A percentile compares a stretch with the other conserved stretches of the same genome.
These are phyloP conservation scores for Paecilomyces variotii DNA, from an alignment of 2,329 filamentous ascomycete species.

Conservation along the genomic window DNA sequence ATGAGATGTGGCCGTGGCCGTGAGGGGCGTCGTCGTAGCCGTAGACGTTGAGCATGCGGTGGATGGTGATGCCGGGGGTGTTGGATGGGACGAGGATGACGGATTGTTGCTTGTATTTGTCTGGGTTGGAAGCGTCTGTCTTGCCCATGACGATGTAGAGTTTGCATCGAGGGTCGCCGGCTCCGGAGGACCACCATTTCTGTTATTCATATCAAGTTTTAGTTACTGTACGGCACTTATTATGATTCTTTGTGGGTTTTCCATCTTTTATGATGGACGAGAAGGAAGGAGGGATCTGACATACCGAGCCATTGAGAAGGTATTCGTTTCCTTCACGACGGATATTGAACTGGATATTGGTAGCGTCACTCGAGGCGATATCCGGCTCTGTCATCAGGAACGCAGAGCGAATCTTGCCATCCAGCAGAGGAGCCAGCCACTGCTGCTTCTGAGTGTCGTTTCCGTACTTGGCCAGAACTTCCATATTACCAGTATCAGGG, in stretches of 20 bases:
- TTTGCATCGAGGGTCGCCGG: conserved; percentile 83
- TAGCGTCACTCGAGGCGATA: conserved; percentile 82
- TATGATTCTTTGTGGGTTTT: conserved; percentile 8
- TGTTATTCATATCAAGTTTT: conserved; percentile 26
- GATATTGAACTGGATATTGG: conserved; percentile 83
- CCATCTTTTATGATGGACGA: background rate
- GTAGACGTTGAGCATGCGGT: conserved; percentile 89
- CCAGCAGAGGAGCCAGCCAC: conserved; percentile 74
- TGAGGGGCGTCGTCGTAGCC: conserved; percentile 98
- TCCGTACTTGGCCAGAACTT: conserved; percentile 86
- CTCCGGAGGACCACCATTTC: conserved; percentile 99
- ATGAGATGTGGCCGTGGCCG: conserved; percentile 87
- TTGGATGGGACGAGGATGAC: conserved; percentile 79
- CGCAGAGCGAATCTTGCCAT: conserved; percentile 77
- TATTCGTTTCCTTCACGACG: conserved; percentile 77
- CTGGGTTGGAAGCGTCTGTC: conserved; percentile 64
- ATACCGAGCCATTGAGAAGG: conserved; percentile 76
- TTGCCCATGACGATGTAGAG: conserved; percentile 98
- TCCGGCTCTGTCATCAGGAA: conserved; percentile 94
- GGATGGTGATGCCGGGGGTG: conserved; percentile 78
- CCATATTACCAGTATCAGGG: conserved; percentile 93
- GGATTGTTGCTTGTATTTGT: conserved; percentile 84
- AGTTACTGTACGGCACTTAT: conserved; percentile 7
- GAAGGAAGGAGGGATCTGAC: conserved; percentile 14
- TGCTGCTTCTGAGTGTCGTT: conserved; percentile 74